Evolutionary conservation across 768 basidiomycete species (phyloP).

Genomic region (Tricholoma furcatifolium): DNA sequence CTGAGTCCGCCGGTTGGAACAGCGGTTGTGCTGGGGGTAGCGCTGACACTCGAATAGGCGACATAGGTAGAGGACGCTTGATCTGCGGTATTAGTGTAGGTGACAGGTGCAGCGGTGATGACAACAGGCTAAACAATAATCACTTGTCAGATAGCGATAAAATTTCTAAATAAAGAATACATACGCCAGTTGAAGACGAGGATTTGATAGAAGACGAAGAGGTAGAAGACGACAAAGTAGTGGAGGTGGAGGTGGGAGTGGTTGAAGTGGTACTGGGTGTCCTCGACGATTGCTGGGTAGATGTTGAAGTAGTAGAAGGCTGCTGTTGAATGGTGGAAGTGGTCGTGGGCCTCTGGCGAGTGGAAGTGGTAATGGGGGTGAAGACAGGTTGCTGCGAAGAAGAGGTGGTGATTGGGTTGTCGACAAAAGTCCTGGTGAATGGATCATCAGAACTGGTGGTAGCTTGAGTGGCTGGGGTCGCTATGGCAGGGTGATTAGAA

Average conservation of each 20-base stretch:
- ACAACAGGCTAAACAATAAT: slow-evolving; percentile 12
- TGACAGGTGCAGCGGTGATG: slow-evolving; percentile 12
- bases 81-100: slow-evolving; percentile 17
- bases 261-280: background rate
- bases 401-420: background rate
- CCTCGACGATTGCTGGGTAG: background rate
- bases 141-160: slow-evolving; percentile 4
- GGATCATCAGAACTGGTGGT: background rate
- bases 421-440: background rate
- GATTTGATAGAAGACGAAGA: no score
- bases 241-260: slow-evolving; percentile 13
- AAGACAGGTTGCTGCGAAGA: no score
- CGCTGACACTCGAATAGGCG: slow-evolving; percentile 15
- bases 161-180: slow-evolving; percentile 1
- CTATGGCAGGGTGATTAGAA: background rate
- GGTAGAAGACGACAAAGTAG: background rate
- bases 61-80: slow-evolving; percentile 13
- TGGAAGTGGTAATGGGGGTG: background rate
- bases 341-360: background rate
- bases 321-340: background rate
- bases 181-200: slow-evolving; percentile 10
- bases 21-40: slow-evolving; percentile 13
- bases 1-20: slow-evolving; percentile 24
- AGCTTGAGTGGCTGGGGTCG: background rate
- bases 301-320: background rate